Percentiles rank a stretch among this genome's conserved stretches.
Conservation (phyloP, 768 basidiomycete genomes). For the Boletus vinaceobasis region DNA sequence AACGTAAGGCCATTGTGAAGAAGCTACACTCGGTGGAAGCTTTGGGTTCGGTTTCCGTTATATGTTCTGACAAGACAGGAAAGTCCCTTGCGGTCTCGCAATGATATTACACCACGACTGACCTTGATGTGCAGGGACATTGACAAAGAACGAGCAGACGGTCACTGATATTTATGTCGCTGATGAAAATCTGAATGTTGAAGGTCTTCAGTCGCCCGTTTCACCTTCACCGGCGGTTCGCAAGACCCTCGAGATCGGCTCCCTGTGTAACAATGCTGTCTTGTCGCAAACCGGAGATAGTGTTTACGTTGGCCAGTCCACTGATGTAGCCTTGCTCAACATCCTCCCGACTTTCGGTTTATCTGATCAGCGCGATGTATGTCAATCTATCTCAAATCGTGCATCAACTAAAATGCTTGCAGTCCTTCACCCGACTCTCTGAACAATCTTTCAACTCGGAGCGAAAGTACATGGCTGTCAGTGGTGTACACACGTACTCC, state of each 20-base stretch:
- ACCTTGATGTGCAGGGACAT: constrained; percentile 52
- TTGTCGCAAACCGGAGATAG: constrained; percentile 63
- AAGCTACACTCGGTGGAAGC: constrained; percentile 94
- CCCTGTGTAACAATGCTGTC: constrained; percentile 87
- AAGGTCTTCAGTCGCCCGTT: constrained; percentile 41
- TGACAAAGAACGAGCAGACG: constrained; percentile 96
- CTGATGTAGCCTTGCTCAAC: constrained; percentile 89
- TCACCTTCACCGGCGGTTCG: constrained; percentile 62
- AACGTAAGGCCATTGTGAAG: constrained; percentile 94
- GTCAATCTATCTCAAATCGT: constrained; percentile 23
- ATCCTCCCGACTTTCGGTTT: constrained; percentile 65
- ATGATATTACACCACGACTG: not conserved
- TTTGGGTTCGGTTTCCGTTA: constrained; percentile 92
- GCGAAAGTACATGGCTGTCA: constrained; percentile 89
- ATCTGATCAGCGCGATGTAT: constrained; percentile 67
- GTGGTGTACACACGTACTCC: constrained; percentile 55
- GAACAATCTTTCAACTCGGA: constrained; percentile 94
- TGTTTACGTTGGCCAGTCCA: constrained; percentile 79
- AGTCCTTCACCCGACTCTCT: constrained; percentile 68
- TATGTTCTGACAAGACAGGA: constrained; percentile 98
- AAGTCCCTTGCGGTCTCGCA: constrained; percentile 9
- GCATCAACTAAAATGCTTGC: constrained; percentile 2
- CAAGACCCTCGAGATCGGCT: constrained; percentile 78
- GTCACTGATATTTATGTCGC: constrained; percentile 86
- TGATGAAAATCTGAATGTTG: constrained; percentile 72